Evolutionary conservation across 1,284 basidiomycete genomes (phyloP), one percentile per base, ranked within the genome.

Genomic region (Phlebopus sp.): DNA sequence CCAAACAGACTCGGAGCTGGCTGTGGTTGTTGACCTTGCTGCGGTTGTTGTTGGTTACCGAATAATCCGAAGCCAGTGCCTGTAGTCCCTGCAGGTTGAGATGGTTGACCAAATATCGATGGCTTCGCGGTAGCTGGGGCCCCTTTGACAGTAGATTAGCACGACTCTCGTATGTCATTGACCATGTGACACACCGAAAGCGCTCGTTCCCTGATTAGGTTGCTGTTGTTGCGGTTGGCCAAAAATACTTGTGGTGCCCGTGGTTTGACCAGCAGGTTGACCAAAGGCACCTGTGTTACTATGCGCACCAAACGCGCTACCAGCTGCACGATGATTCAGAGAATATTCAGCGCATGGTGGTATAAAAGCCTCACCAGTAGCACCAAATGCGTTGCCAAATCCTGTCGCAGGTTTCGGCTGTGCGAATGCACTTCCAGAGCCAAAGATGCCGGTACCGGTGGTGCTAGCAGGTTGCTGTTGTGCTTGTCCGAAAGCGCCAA

Each of bases 401-500:
- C 63, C 73, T 18, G 70, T 53, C 5, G 72, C 54, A 42, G 67
- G 58, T 43, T 61, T 69, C 53, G 64, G 70, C 45, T 73, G 74
- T 44, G 55, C 66, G 17, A 67, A 65, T 25, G 69, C 54, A 46
- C 58, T 55, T 17, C 66, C 55, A 40, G 56, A 47, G 48, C 76
- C 72, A 50, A 81, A 80, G 10, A 73, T 51, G 38, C 67, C 57
- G 17, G 63, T 59, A 17, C 69, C 59, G 1, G 64, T 58, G 1
- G 64, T 58, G 21, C 62, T 50, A 29, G 57, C 42, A 37, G 56
- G 47, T 44, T 56, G 57, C 51, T 52, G 65, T 42, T 55, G 54
- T 23, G 62, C 52, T 39, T 65, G 69, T 25, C 69, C 69, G 55
- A 77, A 77, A 10, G 69, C 59, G 53, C 76, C 74, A 59, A 67